Base-by-base conservation (phyloP, 257 asterid genomes). In the Henckelia pumila region DNA sequence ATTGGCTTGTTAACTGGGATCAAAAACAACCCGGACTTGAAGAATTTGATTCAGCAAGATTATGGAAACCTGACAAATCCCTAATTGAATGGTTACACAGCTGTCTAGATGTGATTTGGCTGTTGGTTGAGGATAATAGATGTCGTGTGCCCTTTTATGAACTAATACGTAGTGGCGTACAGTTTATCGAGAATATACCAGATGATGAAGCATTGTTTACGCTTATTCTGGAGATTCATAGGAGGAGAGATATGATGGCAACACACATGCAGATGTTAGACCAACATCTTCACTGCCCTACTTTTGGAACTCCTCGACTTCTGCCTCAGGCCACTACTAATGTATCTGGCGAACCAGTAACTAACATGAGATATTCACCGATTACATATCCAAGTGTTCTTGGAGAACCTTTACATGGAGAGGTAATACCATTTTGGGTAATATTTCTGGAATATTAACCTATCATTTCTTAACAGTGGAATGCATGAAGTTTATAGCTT, bases 401-500 rank as follows among this genome's bases (percentile, higher is more conserved):
- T 57, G 99, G 99, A 71, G 99, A 94, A 81, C 99, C 99, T 56
- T 76, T 94, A 79, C 99, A 94, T 82, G 99, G 99, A 75, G 99
- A 94, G 97, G 99, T 94, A 82, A 76, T 72, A 73, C 53, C 56
- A 33, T 73, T 52, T 30, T 60, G 59, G 69, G 55, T 56, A 22
- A 64, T 50, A 23, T n/a, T 21, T 55, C 40, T 53, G 73, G 57
- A 71, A 37, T 52, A 70, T 29, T 37, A 16, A 16, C n/a, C 21
- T n/a, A n/a, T 32, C 61, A 21, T 56, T 68, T 50, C 66, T 63
- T 65, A 7, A 61, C 29, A 61, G 56, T 56, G 58, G 23, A 47
- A n/a, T 62, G 55, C 5, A 58, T 32, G 56, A 30, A 29, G 44
- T 52, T 22, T n/a, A 63, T 40, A 64, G 56, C 58, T 62, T 44